Evolutionary conservation across 1,139 yeast genomes (phyloP).

Genomic region (Scheffersomyces segobiensis): DNA sequence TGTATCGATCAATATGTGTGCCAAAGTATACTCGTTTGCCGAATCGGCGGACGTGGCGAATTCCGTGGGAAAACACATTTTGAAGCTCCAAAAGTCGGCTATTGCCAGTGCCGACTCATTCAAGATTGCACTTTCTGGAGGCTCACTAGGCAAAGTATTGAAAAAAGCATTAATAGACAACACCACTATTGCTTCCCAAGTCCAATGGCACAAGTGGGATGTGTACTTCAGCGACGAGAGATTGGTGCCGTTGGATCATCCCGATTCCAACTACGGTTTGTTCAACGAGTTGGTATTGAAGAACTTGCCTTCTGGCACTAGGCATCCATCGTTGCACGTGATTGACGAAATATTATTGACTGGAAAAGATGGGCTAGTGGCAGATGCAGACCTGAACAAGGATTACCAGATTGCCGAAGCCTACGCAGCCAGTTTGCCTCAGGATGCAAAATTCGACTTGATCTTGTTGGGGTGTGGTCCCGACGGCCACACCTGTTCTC

Average conservation of each 20-base stretch:
- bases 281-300: slow-evolving; percentile 59
- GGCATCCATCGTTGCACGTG: slow-evolving; percentile 47
- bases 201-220: slow-evolving; percentile 82
- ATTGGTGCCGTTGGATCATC: slow-evolving; percentile 81
- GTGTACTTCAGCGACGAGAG: slow-evolving; percentile 96
- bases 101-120: slow-evolving; percentile 46
- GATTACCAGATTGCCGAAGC: slow-evolving; percentile 52
- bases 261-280: slow-evolving; percentile 69
- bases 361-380: slow-evolving; percentile 45
- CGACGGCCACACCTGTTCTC: slow-evolving; percentile 79
- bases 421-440: slow-evolving; percentile 50
- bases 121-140: slow-evolving; percentile 85
- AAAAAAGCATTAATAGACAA: slow-evolving; percentile 69
- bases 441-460: slow-evolving; percentile 48
- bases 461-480: slow-evolving; percentile 76
- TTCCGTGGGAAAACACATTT: slow-evolving; percentile 55
- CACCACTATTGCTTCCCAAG: slow-evolving; percentile 39
- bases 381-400: slow-evolving; percentile 35
- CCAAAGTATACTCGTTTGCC: slow-evolving; percentile 50
- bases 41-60: slow-evolving; percentile 60
- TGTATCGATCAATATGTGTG: slow-evolving; percentile 18
- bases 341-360: slow-evolving; percentile 51
- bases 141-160: slow-evolving; percentile 79
- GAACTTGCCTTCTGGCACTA: slow-evolving; percentile 30
- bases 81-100: slow-evolving; percentile 56